Base-by-base conservation (phyloP, 2,329 filamentous ascomycete species). In the Dactylellina cionopaga region DNA sequence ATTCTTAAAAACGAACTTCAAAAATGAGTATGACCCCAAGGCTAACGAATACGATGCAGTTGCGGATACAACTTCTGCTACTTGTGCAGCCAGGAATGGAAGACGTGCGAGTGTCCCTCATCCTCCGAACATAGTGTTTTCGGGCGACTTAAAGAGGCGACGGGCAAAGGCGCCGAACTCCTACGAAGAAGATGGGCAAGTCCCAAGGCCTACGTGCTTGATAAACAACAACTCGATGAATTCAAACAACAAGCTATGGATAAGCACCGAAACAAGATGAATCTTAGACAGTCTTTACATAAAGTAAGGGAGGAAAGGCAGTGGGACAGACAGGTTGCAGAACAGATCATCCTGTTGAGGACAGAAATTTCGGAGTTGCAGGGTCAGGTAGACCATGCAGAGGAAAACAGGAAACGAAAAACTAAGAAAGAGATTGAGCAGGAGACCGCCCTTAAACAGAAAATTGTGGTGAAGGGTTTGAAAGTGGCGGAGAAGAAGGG, bases 61-160 rank as follows among this genome's bases (percentile, higher is more conserved):
- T 73, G 68, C 39, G 68, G 68, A 13, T 27, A 66, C 25, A 46
- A 64, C 7, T 73, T 73, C 19, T 73, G 68, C 24, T 73, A 73
- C n/a, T 37, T 73, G 22, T 73, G 68, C 54, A 54, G 59, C 44
- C 31, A 39, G 9, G 31, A 51, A 33, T 73, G 68, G 68, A 73
- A 73, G 35, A 60, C 27, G 1, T 73, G 68, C 55, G 39, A 59
- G 33, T 73, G 68, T 22, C 68, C 59, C 9, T 66, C 59, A n/a
- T 73, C 62, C 4, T 65, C 59, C 1, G 68, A 73, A 25, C 33
- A 65, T 25, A 66, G 62, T 33, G 59, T 73, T 22, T 51, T 65
- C 22, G 68, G 68, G 10, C 68, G 62, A 15, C 27, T 71, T 15
- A 63, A 51, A 15, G 66, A 71, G 37, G 49, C 56, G 33, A 63